Conservation (phyloP, 257 asterid species). For the Capsicum baccatum region DNA sequence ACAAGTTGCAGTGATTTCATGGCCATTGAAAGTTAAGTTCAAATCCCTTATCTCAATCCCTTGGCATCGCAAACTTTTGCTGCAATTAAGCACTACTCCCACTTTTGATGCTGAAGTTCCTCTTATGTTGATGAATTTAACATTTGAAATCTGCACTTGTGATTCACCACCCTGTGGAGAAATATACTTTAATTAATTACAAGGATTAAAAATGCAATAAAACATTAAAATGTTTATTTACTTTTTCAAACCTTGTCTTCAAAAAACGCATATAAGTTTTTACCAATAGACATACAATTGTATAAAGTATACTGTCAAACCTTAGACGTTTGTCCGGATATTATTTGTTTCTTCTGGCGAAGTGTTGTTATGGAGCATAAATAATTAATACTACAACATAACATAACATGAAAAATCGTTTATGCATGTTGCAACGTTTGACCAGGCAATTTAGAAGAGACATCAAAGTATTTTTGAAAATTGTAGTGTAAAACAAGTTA, state of each 20-base stretch:
- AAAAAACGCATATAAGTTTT: too few relatives aligned
- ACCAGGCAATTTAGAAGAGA: not conserved
- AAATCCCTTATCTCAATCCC: slow-evolving; percentile 19
- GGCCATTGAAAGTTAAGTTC: not conserved
- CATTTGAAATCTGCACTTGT: slow-evolving; percentile 29
- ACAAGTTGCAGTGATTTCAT: slow-evolving; percentile 23
- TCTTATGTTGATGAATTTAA: slow-evolving; percentile 26
- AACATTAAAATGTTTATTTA: too few relatives aligned
- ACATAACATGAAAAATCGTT: not conserved
- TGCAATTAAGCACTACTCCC: not conserved
- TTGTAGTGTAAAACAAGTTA: not conserved
- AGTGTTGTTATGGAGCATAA: too few relatives aligned
- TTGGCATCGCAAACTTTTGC: slow-evolving; percentile 22
- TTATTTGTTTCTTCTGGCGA: too few relatives aligned
- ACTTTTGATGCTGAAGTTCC: slow-evolving; percentile 23
- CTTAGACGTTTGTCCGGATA: too few relatives aligned
- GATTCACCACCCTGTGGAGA: slow-evolving; percentile 24
- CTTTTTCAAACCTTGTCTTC: too few relatives aligned
- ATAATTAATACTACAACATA: not conserved
- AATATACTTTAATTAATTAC: not conserved
- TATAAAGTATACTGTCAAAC: too few relatives aligned
- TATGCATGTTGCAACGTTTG: not conserved
- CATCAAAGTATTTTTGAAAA: not conserved
- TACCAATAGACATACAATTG: too few relatives aligned
- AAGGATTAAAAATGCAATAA: not conserved